These are phyloP conservation scores for Arthrocladium fulminans DNA, from an alignment of 2,329 filamentous ascomycete genomes.

Conservation along the genomic window DNA sequence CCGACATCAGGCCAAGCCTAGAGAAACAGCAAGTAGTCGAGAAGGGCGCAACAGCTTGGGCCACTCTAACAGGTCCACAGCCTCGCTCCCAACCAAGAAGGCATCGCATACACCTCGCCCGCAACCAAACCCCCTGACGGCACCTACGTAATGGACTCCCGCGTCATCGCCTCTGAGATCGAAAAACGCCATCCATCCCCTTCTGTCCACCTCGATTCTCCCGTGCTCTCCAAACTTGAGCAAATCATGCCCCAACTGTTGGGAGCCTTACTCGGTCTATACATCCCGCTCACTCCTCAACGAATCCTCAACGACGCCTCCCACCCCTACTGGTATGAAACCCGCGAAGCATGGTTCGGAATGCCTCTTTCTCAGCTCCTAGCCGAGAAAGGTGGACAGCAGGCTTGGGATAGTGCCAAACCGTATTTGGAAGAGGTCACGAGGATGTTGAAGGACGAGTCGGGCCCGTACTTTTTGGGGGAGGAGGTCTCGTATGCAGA, in stretches of 20 bases:
- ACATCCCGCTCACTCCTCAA: conserved; percentile 42
- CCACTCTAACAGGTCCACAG: conserved; percentile 19
- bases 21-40: conserved; percentile 50
- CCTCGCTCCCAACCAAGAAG: conserved; percentile 40
- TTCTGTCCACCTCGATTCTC: conserved; percentile 49
- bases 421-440: conserved; percentile 30
- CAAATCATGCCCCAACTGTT: conserved; percentile 31
- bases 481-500: conserved; percentile 48
- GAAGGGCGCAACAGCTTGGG: no score
- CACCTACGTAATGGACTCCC: conserved; percentile 56
- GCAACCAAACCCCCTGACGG: conserved; percentile 49
- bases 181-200: conserved; percentile 53
- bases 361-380: conserved; percentile 45
- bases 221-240: conserved; percentile 39
- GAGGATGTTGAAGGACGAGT: conserved; percentile 46
- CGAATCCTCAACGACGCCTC: conserved; percentile 45
- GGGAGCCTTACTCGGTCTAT: conserved; percentile 32
- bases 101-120: conserved; percentile 45
- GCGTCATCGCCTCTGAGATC: conserved; percentile 49
- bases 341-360: conserved; percentile 43
- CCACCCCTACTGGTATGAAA: conserved; percentile 47
- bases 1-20: conserved; percentile 51
- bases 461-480: conserved; percentile 56
- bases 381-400: conserved; percentile 40
- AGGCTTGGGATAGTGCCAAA: conserved; percentile 39